Evolutionary conservation across 2,329 filamentous ascomycete genomes (phyloP), one percentile per base, ranked within the genome.

Genomic region (Chrysosporium queenslandicum): DNA sequence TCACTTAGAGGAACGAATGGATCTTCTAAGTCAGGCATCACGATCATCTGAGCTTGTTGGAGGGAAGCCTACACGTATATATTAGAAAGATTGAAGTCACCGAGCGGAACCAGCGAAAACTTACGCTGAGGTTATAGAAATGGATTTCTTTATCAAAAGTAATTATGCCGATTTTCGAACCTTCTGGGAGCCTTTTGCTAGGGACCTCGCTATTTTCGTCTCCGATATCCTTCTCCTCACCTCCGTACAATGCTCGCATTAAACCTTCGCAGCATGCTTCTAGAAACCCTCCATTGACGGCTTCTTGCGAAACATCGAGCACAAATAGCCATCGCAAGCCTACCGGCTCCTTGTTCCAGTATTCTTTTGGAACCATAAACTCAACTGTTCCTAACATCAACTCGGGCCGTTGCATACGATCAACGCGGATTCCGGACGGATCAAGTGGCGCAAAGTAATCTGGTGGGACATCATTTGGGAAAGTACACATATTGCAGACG

Each of bases 61-160:
- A 96, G 74, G 37, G 78, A 78, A 34, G 88, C 71, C 83, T 87
- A 66, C 36, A 16, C 25, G 7, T 45, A 50, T 14, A 27, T 36
- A 53, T 70, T 41, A 68, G 64, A 43, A 54, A 39, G 34, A 37
- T 2, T 2, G 27, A 11, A 12, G 11, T 25, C 4, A 23, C 32
- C 14, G 53, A 59, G 60, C 41, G 56, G 55, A 16, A 36, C 2
- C 21, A 45, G 7, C 3, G 16, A 29, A n/a, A 32, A 47, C 83
- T 72, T 74, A 87, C 82, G 63, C 83, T 88, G 61, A 95, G 82
- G 64, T 97, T 97, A 75, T 97, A 98, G 68, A 97, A 98, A 66
- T 98, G 92, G 55, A 98, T 86, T 62, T 96, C 89, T 69, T 88
- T 91, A 73, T 98, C 92, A 66, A 85, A 98, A 1, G 92, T 96